phyloP scores from a whole-genome alignment of 345 rosid species.

The Populus davidiana region DNA sequence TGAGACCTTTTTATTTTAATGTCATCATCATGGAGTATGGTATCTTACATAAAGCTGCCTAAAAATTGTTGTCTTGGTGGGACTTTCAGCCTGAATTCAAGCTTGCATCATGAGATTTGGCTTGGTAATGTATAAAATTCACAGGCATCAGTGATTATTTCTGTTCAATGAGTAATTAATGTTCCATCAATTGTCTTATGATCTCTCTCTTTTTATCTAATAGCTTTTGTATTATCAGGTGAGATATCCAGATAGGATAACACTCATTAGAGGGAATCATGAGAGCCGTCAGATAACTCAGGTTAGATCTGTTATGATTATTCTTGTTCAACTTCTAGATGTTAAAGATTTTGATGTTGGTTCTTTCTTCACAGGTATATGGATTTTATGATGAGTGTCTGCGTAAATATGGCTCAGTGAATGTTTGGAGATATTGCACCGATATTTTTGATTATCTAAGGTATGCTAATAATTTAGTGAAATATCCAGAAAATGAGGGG shows the following conservation, averaged over 20 bases:
- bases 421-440: conserved; percentile 99
- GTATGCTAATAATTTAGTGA: conserved; percentile 31
- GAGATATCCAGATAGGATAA: conserved; percentile 93
- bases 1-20: background rate
- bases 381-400: conserved; percentile 98
- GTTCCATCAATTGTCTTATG: background rate
- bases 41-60: background rate
- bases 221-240: conserved; percentile 52
- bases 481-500: background rate
- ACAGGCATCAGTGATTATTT: background rate
- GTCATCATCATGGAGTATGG: background rate
- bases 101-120: background rate
- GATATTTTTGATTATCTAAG: conserved; percentile 95
- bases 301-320: conserved; percentile 40
- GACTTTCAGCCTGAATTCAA: background rate
- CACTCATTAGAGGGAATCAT: conserved; percentile 94
- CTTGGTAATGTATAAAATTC: background rate
- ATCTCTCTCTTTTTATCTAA: conserved; percentile 12
- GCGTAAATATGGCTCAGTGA: conserved; percentile 90
- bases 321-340: conserved; percentile 10
- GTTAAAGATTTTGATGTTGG: conserved; percentile 15
- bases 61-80: background rate
- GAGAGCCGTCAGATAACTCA: conserved; percentile 98
- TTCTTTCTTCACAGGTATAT: conserved; percentile 60
- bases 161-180: background rate